These are phyloP conservation scores for Laetiporus sulphureus DNA, from an alignment of 1,284 basidiomycete genomes.

Conservation along the genomic window DNA sequence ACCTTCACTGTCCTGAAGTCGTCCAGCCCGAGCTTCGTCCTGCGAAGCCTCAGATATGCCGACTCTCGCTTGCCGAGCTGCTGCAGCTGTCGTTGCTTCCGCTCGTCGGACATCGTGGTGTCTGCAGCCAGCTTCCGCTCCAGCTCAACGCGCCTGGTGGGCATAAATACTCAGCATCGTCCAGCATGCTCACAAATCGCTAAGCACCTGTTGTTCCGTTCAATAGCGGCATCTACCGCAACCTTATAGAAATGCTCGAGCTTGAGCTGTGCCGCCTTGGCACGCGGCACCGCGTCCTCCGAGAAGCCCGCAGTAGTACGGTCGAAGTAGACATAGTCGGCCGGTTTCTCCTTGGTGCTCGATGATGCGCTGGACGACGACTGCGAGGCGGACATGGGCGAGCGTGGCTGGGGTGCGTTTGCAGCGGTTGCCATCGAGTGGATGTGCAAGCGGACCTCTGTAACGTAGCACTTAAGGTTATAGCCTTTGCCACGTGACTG, in stretches of 20 bases:
- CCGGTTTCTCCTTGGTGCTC: conserved; percentile 28
- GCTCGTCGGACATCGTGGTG: conserved; percentile 68
- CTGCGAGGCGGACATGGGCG: conserved; percentile 19
- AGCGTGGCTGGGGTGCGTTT: conserved; percentile 12
- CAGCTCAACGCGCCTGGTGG: conserved; percentile 79
- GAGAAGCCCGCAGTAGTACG: conserved; percentile 80
- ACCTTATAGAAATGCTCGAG: conserved; percentile 98
- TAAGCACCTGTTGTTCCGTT: conserved; percentile 56
- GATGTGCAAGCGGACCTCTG: conserved; percentile 5
- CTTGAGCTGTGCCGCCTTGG: conserved; percentile 94
- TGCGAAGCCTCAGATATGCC: conserved; percentile 82
- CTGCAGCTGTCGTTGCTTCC: conserved; percentile 87
- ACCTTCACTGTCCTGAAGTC: conserved; percentile 98
- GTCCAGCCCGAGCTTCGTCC: conserved; percentile 88
- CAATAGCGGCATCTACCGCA: conserved; percentile 82
- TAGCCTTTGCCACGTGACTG: conserved; percentile 15
- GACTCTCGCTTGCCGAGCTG: conserved; percentile 91
- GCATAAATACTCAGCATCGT: not conserved
- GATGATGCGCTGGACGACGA: conserved; percentile 24
- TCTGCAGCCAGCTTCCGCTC: conserved; percentile 83
- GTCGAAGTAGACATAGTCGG: conserved; percentile 96
- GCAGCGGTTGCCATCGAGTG: conserved; percentile 21
- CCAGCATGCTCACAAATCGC: not conserved
- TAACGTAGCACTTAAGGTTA: conserved; percentile 2
- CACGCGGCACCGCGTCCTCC: conserved; percentile 84